A percentile compares a stretch with the other conserved stretches of the same genome.
Evolutionary conservation across 176 grass and related monocot genomes (phyloP).

Genomic region (Alloteropsis semialata): DNA sequence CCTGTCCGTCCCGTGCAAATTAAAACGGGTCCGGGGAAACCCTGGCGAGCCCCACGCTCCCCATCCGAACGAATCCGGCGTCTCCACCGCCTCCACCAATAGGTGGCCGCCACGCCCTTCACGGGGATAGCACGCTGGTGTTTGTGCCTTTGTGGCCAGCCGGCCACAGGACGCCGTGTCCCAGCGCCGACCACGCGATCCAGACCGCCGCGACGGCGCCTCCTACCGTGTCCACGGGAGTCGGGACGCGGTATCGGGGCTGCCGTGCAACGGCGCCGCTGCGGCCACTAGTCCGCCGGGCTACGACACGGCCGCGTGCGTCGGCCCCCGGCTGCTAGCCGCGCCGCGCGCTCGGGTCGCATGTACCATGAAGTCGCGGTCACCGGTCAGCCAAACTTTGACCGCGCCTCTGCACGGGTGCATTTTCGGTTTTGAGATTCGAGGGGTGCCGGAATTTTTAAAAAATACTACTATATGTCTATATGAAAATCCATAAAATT

Average conservation of each 20-base stretch:
- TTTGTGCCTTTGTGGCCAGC: background rate
- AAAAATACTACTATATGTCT: background rate
- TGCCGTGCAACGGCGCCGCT: too few species aligned
- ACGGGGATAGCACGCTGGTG: background rate
- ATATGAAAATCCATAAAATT: background rate
- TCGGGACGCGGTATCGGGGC: too few species aligned
- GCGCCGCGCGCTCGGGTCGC: too few species aligned
- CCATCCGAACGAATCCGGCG: background rate
- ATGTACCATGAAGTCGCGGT: background rate
- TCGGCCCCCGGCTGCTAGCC: too few species aligned
- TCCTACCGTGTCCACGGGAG: background rate
- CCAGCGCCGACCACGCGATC: background rate
- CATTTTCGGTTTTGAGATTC: background rate
- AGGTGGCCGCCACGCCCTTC: background rate
- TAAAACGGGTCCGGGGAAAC: too few species aligned
- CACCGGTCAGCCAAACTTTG: too few species aligned
- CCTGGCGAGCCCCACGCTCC: background rate
- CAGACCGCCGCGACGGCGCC: background rate
- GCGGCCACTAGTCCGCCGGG: background rate
- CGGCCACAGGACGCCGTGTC: background rate
- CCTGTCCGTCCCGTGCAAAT: too few species aligned
- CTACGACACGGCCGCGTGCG: background rate
- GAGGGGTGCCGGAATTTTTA: background rate
- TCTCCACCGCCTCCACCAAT: background rate
- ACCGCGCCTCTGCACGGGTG: background rate